Conservation (phyloP, 2,329 filamentous ascomycete genomes). For the Colletotrichum liaoningense region DNA sequence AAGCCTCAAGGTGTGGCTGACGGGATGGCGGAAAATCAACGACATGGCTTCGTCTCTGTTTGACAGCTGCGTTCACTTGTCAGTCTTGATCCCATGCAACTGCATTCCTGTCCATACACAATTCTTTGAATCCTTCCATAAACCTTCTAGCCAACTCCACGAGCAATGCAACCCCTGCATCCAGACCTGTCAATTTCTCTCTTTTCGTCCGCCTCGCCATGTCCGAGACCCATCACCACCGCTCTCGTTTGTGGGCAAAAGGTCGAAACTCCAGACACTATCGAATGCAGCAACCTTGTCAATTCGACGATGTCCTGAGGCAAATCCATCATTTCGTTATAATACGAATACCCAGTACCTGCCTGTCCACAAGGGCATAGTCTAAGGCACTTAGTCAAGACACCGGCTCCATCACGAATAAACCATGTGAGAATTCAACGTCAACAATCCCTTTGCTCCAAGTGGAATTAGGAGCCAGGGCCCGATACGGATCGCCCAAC, state of each 20-base stretch:
- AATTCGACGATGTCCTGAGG: constrained; percentile 1
- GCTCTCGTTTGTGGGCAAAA: constrained; percentile 5
- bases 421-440: neutral
- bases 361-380: too few relatives aligned
- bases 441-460: constrained; percentile 5
- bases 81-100: neutral
- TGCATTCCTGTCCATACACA: neutral
- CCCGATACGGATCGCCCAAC: neutral
- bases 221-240: constrained; percentile 17
- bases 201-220: constrained; percentile 10
- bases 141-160: constrained; percentile 25
- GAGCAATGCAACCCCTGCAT: constrained; percentile 10
- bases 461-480: constrained; percentile 8
- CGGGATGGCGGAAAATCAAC: neutral
- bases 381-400: too few relatives aligned
- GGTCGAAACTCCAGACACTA: constrained; percentile 13
- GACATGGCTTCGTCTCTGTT: neutral
- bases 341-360: neutral
- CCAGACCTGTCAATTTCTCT: constrained; percentile 3
- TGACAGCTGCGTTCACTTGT: constrained; percentile 33
- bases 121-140: constrained; percentile 18
- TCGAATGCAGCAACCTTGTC: constrained; percentile 10
- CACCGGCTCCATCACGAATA: too few relatives aligned
- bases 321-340: neutral
- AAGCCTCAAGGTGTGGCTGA: constrained; percentile 20